phyloP scores from a whole-genome alignment of 2,329 filamentous ascomycete genomes.

The Triangularia verruculosa region DNA sequence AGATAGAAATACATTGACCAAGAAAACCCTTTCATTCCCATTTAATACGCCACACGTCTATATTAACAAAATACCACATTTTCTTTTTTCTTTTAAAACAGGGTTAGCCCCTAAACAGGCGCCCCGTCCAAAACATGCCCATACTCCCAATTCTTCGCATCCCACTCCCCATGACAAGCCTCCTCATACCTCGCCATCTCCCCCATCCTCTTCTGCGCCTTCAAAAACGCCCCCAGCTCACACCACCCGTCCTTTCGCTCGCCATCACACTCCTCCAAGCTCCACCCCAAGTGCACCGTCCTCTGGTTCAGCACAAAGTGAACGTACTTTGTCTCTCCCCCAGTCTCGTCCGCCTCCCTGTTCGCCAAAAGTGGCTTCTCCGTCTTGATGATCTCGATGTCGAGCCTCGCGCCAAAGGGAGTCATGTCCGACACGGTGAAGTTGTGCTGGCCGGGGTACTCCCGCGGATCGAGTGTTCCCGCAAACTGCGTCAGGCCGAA shows the following conservation, averaged over 20 bases:
- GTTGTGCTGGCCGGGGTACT: conserved; percentile 56
- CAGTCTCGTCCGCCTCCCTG: conserved; percentile 36
- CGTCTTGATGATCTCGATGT: conserved; percentile 70
- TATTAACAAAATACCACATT: no score
- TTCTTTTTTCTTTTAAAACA: no score
- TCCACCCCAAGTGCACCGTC: conserved; percentile 65
- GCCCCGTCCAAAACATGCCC: conserved; percentile 50
- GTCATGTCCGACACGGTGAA: conserved; percentile 66
- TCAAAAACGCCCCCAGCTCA: conserved; percentile 65
- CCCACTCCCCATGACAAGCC: conserved; percentile 63
- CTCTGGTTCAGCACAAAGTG: conserved; percentile 74
- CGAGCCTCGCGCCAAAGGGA: conserved; percentile 69
- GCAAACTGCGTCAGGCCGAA: conserved; percentile 71
- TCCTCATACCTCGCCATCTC: conserved; percentile 59
- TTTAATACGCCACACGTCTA: no score
- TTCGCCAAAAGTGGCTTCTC: conserved; percentile 57
- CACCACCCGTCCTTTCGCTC: conserved; percentile 72
- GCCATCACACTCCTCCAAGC: conserved; percentile 61
- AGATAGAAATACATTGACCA: no score
- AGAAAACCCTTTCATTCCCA: no score
- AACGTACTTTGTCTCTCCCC: conserved; percentile 62
- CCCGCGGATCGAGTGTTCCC: conserved; percentile 52
- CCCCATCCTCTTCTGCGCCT: conserved; percentile 58
- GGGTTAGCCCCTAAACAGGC: conserved; percentile 32
- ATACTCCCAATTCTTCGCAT: conserved; percentile 43